These are phyloP conservation scores for Vigna mungo DNA, from an alignment of 306 rosid species.

Conservation along the genomic window DNA sequence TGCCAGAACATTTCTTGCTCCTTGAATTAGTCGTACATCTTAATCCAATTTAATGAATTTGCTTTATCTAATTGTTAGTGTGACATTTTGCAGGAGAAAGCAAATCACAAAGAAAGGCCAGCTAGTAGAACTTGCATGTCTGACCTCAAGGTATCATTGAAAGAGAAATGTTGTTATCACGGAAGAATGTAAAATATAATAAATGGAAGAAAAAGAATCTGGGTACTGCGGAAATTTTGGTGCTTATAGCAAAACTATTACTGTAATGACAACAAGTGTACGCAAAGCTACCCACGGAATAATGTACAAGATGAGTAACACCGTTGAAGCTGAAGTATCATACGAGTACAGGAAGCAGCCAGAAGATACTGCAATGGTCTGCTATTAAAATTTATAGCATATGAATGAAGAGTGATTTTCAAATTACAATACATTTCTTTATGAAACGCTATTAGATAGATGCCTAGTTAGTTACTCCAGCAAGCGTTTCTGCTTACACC, in stretches of 20 bases:
- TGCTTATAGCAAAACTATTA: conserved; percentile 16
- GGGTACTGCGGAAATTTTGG: not conserved
- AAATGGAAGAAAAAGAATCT: not conserved
- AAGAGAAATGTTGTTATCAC: not conserved
- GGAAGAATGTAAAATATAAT: not conserved
- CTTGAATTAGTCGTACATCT: conserved; percentile 17
- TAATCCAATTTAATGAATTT: not conserved
- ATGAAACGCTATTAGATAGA: conserved; percentile 23
- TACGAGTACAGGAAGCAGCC: not conserved
- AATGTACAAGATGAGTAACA: conserved; percentile 24
- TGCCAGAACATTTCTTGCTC: conserved; percentile 33
- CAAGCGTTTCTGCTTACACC: conserved; percentile 92
- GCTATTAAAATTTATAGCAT: not conserved
- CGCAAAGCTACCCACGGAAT: conserved; percentile 6
- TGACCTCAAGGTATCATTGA: conserved; percentile 7
- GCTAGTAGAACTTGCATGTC: conserved; percentile 11
- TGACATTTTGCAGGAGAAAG: too few species aligned
- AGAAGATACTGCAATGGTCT: not conserved
- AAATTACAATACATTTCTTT: conserved; percentile 18
- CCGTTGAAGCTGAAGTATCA: conserved; percentile 32
- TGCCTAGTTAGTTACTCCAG: conserved; percentile 66
- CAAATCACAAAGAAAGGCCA: too few species aligned
- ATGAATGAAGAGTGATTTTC: not conserved
- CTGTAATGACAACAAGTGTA: not conserved
- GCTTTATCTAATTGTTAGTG: too few species aligned